Percentiles rank a stretch among this genome's conserved stretches.
These are phyloP conservation scores for Fusarium concolor DNA, from an alignment of 2,329 filamentous ascomycete species.

Conservation along the genomic window DNA sequence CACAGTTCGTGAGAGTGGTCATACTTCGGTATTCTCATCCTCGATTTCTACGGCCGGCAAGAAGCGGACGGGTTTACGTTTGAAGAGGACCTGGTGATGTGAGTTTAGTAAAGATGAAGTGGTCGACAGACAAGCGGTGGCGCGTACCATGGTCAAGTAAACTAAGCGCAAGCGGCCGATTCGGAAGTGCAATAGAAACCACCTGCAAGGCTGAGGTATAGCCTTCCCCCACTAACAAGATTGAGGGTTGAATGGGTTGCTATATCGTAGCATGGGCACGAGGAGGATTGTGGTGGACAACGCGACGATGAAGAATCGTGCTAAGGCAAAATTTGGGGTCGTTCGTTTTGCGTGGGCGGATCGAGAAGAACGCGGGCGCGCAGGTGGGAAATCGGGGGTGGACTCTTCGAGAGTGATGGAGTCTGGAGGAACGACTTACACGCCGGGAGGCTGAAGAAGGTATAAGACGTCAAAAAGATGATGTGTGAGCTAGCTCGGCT, in stretches of 20 bases:
- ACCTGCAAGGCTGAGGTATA: conserved; percentile 44
- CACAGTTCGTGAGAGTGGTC: conserved; percentile 28
- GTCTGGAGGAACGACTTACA: conserved; percentile 49
- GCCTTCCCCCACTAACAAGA: conserved; percentile 48
- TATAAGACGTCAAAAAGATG: conserved; percentile 33
- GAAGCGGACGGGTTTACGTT: conserved; percentile 93
- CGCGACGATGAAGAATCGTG: conserved; percentile 26
- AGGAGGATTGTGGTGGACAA: conserved; percentile 15
- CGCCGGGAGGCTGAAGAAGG: conserved; percentile 34
- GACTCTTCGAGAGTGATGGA: conserved; percentile 40
- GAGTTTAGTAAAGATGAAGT: conserved; percentile 19
- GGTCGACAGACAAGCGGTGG: neutral
- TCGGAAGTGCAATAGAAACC: conserved; percentile 29
- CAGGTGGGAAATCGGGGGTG: conserved; percentile 40
- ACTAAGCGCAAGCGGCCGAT: conserved; percentile 34
- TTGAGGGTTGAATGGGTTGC: conserved; percentile 22
- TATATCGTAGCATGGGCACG: conserved; percentile 39
- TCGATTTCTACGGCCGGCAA: conserved; percentile 77
- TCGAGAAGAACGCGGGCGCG: conserved; percentile 39
- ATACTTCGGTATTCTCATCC: conserved; percentile 86
- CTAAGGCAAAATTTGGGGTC: conserved; percentile 25
- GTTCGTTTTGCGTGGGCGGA: conserved; percentile 29
- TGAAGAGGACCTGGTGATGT: conserved; percentile 82
- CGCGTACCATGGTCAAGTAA: conserved; percentile 41
- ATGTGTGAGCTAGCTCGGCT: conserved; percentile 8